A percentile compares a stretch with the other conserved stretches of the same genome.
These are phyloP conservation scores for Trichoderma lentiforme DNA, from an alignment of 2,329 filamentous ascomycete genomes.

Conservation along the genomic window DNA sequence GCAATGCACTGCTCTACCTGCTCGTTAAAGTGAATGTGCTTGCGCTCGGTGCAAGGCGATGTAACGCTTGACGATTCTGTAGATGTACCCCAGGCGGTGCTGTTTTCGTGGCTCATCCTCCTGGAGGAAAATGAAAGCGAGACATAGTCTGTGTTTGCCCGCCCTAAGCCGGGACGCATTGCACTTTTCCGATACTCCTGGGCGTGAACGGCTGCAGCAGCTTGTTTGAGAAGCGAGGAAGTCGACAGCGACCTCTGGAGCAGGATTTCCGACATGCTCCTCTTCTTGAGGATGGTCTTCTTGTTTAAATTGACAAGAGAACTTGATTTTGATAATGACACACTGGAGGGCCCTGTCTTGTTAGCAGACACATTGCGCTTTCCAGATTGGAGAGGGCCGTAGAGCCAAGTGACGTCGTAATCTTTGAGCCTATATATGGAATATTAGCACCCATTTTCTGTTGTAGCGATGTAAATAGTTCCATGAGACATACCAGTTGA, in stretches of 20 bases:
- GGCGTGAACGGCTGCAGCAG: conserved; percentile 79
- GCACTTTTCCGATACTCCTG: conserved; percentile 60
- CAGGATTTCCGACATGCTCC: conserved; percentile 94
- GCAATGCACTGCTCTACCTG: conserved; percentile 95
- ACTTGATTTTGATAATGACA: conserved; percentile 49
- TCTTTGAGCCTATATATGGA: conserved; percentile 76
- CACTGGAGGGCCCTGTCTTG: conserved; percentile 40
- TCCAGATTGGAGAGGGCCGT: conserved; percentile 82
- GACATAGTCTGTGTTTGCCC: conserved; percentile 66
- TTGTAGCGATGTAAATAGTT: neutral
- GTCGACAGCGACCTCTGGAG: conserved; percentile 83
- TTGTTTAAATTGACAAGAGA: conserved; percentile 66
- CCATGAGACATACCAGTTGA: conserved; percentile 71
- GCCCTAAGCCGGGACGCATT: conserved; percentile 55
- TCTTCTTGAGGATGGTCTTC: conserved; percentile 94
- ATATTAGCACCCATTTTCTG: conserved; percentile 25
- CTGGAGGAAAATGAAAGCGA: conserved; percentile 62
- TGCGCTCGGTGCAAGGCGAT: conserved; percentile 64
- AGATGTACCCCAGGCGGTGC: conserved; percentile 61
- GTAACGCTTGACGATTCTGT: conserved; percentile 66
- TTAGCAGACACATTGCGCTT: conserved; percentile 51
- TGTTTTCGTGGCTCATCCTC: conserved; percentile 59
- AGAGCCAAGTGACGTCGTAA: conserved; percentile 95
- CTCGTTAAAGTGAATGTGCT: conserved; percentile 95
- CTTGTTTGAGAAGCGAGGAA: conserved; percentile 85